Evolutionary conservation across 148 eudicot species (phyloP), one percentile per base, ranked within the genome.

Genomic region (Diospyros lotus): DNA sequence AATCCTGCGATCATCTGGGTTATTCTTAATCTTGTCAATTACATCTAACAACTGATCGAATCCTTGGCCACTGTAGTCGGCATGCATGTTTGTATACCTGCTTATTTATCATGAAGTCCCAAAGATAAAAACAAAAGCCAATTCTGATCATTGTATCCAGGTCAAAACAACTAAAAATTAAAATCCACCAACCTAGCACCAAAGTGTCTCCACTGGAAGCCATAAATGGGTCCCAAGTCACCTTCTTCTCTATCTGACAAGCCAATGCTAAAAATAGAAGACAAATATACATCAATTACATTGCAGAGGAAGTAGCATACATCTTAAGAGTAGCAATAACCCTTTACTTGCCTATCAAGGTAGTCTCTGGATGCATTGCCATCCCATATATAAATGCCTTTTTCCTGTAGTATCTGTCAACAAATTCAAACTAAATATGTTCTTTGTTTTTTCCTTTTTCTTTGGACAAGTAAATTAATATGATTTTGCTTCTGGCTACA

Each of bases 121-220:
- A 55, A 28, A 4, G n/a, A 58, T 65, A 2, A 43, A 8, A 67
- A 66, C 55, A 3, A 9, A 8, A 51, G 48, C 41, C 38, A 18
- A 69, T 50, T 43, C 7, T 38, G 10, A 4, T 52, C 17, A 43
- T 4, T 14, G 48, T 42, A 63, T 13, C 44, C 51, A 42, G 42
- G 39, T 40, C 41, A 62, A 69, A 64, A 56, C 40, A 77, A 61
- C 43, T 46, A 53, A 39, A 38, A 40, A 56, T 53, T 42, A 53
- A 0, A 54, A 42, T 45, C 41, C 52, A 64, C 75, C 60, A 76
- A 94, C 98, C 93, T 95, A 45, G 98, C 97, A 58, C 98, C 97
- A 79, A 89, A 92, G 69, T 92, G 96, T 74, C 98, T 86, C 97
- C 98, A 92, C 82, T 95, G 98, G 66, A 95, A 95, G n/a, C 98